Evolutionary conservation across 768 basidiomycete genomes (phyloP).

Genomic region (Boletus tomentosulus): DNA sequence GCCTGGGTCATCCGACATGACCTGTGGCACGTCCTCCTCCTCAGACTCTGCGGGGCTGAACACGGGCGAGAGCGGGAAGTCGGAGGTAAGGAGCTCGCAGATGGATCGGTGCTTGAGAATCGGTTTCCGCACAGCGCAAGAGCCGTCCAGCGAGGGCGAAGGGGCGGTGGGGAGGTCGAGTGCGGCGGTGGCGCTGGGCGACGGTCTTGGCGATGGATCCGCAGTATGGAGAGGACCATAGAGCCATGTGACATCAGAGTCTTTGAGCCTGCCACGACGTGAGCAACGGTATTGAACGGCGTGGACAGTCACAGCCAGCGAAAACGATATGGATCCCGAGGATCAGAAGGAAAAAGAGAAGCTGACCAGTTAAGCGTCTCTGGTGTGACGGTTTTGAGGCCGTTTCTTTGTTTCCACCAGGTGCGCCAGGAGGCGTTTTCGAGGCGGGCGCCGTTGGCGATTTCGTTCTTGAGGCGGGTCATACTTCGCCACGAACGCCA

Average conservation of each 20-base stretch:
- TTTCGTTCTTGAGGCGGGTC: conserved; percentile 98
- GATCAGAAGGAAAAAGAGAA: conserved; percentile 1
- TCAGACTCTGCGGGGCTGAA: conserved; percentile 58
- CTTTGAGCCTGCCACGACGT: conserved; percentile 77
- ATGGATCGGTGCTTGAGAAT: conserved; percentile 96
- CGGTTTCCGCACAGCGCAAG: conserved; percentile 55
- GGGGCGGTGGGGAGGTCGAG: conserved; percentile 33
- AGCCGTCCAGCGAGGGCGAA: conserved; percentile 26
- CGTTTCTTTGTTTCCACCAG: conserved; percentile 99
- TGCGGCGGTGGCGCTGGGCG: conserved; percentile 34
- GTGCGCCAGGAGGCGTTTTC: conserved; percentile 99
- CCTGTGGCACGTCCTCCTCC: conserved; percentile 32
- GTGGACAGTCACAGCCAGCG: no score
- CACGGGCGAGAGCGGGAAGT: conserved; percentile 59
- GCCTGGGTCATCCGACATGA: conserved; percentile 21
- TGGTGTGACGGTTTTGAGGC: conserved; percentile 89
- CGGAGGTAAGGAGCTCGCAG: conserved; percentile 79
- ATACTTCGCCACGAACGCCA: conserved; percentile 98
- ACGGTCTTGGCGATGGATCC: conserved; percentile 56
- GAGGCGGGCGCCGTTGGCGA: conserved; percentile 88
- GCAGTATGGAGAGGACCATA: conserved; percentile 96
- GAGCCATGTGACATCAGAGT: conserved; percentile 98
- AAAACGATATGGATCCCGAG: not conserved
- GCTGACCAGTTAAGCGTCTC: conserved; percentile 97
- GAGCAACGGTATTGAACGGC: not conserved